Evolutionary conservation across 2,329 filamentous ascomycete genomes (phyloP), one percentile per base, ranked within the genome.

Genomic region (Fusarium beomiforme): DNA sequence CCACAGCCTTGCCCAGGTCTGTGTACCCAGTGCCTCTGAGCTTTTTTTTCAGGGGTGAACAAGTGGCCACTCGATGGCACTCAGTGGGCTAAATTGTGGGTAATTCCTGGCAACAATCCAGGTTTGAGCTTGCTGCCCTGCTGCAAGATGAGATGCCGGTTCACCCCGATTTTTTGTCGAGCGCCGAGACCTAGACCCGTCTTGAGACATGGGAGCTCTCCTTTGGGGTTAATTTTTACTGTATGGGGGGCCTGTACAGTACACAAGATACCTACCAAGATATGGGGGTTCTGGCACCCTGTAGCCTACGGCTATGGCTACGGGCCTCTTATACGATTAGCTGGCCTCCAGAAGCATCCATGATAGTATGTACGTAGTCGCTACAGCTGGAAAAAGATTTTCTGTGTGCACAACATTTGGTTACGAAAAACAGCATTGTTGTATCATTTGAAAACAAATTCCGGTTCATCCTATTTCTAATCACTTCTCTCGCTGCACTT

Each of bases 111-210:
- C 42, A 66, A 68, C 65, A 75, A 74, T 70, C 73, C 69, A 50
- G 65, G 64, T 57, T 63, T 57, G 56, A 62, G 46, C 62, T 54
- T 51, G 70, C 60, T 72, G 67, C 59, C 74, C 68, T 71, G 72
- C 74, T 75, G 74, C 74, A 60, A 76, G 75, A 76, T 75, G 71
- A 77, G 72, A 75, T 78, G 71, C 78, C 78, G 78, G 78, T 80
- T 80, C 78, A 73, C 75, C 76, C 78, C 78, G 79, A 80, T 71
- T 71, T 72, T 76, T 76, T 71, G 70, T 73, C 75, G 77, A 72
- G 68, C 75, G 74, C 77, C 77, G 77, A 74, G 72, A 75, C 75
- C 75, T 72, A 69, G 72, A 73, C 75, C 75, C 68, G 67, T 75
- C 66, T 63, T 71, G 51, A 67, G 54, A 47, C 61, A 66, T 66